These are phyloP conservation scores for Xylaria digitata DNA, from an alignment of 2,329 filamentous ascomycete genomes.

Conservation along the genomic window DNA sequence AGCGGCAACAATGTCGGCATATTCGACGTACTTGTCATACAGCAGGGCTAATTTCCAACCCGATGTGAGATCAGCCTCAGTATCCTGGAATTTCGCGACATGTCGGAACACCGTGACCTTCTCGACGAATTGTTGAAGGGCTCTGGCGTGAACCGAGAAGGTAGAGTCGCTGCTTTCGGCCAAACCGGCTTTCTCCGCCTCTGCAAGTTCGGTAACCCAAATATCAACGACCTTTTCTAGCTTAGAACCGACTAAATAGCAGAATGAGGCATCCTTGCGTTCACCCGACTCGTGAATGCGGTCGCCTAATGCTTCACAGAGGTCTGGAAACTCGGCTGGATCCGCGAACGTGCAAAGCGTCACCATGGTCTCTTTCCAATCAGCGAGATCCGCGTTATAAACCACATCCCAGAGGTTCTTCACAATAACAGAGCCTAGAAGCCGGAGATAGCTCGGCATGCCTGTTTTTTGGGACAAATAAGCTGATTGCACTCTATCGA, in stretches of 20 bases:
- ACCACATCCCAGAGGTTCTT: conserved; percentile 99
- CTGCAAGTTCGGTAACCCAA: conserved; percentile 90
- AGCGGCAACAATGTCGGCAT: conserved; percentile 91
- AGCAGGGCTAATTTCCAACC: conserved; percentile 90
- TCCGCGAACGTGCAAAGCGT: conserved; percentile 95
- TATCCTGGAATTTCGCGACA: conserved; percentile 90
- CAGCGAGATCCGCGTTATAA: conserved; percentile 89
- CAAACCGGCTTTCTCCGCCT: conserved; percentile 80
- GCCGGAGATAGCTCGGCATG: conserved; percentile 89
- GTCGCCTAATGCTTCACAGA: conserved; percentile 95
- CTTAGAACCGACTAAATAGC: conserved; percentile 94
- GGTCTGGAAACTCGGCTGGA: conserved; percentile 88
- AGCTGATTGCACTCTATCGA: conserved; percentile 91
- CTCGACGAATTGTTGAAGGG: conserved; percentile 93
- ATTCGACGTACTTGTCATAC: conserved; percentile 96
- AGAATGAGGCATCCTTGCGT: conserved; percentile 94
- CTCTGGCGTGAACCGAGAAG: conserved; percentile 91
- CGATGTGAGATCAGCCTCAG: conserved; percentile 74
- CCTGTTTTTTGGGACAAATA: conserved; percentile 87
- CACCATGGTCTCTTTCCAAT: conserved; percentile 98
- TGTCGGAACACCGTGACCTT: conserved; percentile 98
- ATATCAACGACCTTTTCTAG: conserved; percentile 96
- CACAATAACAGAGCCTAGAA: conserved; percentile 89
- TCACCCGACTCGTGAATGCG: conserved; percentile 82
- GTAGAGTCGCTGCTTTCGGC: conserved; percentile 78